These are phyloP conservation scores for Canariomyces notabilis DNA, from an alignment of 2,329 filamentous ascomycete species.

Conservation along the genomic window DNA sequence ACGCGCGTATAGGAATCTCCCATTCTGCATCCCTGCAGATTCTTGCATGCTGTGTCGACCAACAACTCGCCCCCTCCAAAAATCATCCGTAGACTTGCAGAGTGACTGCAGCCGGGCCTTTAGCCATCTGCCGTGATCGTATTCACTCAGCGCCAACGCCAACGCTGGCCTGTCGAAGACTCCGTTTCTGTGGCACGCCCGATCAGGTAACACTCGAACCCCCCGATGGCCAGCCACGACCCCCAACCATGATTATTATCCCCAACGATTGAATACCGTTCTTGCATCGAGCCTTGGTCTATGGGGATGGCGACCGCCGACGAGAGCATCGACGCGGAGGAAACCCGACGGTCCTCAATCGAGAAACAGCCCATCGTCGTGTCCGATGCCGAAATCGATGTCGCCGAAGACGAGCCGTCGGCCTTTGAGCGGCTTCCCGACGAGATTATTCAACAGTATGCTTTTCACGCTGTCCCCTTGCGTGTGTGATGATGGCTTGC, in stretches of 20 bases:
- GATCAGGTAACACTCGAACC: conserved; percentile 2
- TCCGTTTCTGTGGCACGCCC: neutral
- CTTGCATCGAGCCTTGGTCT: conserved; percentile 5
- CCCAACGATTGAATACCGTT: conserved; percentile 14
- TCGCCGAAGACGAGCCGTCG: conserved; percentile 23
- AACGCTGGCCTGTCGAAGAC: conserved; percentile 1
- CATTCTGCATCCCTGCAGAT: too few relatives aligned
- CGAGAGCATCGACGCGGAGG: conserved; percentile 10
- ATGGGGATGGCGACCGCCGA: conserved; percentile 23
- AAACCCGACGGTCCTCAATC: conserved; percentile 28
- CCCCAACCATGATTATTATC: conserved; percentile 15
- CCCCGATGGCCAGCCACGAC: conserved; percentile 16
- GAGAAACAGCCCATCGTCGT: conserved; percentile 32
- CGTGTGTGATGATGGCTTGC: conserved; percentile 14
- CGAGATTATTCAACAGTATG: conserved; percentile 66
- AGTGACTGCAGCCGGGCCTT: conserved; percentile 5
- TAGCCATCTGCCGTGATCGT: conserved; percentile 1
- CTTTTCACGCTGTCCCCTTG: conserved; percentile 14
- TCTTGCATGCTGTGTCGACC: neutral
- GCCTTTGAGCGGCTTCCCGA: conserved; percentile 57
- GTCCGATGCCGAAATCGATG: conserved; percentile 19
- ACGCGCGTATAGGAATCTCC: too few relatives aligned
- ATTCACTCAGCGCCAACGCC: conserved; percentile 2
- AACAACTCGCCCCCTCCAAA: conserved; percentile 7
- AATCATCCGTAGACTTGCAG: neutral